Percentiles rank a stretch among this genome's conserved stretches.
phyloP scores from a whole-genome alignment of 2,329 filamentous ascomycete genomes.

The Xylariaceae sp. region DNA sequence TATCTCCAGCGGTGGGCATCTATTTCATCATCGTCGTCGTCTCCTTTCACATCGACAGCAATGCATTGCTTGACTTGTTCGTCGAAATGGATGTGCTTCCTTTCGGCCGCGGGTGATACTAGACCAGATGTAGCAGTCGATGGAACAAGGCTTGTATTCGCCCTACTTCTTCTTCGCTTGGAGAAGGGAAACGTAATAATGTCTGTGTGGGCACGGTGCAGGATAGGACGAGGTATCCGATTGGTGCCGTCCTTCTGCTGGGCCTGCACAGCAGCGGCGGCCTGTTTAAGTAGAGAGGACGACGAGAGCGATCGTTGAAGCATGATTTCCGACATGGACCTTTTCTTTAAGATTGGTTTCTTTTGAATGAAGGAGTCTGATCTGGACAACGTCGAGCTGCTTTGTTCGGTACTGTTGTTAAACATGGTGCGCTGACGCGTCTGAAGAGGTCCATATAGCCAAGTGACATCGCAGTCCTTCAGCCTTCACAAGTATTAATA shows the following conservation, averaged over 20 bases:
- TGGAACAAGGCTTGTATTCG: constrained; percentile 68
- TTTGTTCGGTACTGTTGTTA: constrained; percentile 49
- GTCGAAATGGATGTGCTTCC: constrained; percentile 94
- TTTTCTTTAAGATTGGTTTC: constrained; percentile 95
- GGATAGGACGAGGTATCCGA: constrained; percentile 57
- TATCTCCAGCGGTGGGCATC: constrained; percentile 48
- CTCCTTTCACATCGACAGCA: constrained; percentile 85
- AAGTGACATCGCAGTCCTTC: constrained; percentile 96
- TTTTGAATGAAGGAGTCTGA: constrained; percentile 74
- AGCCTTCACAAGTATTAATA: constrained; percentile 63
- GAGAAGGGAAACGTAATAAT: constrained; percentile 70
- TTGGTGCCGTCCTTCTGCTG: constrained; percentile 68
- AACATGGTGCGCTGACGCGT: constrained; percentile 67
- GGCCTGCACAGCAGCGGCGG: constrained; percentile 83
- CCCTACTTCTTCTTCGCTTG: constrained; percentile 65
- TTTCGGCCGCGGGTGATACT: constrained; percentile 67
- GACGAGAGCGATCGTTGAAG: constrained; percentile 87
- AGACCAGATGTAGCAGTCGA: constrained; percentile 76
- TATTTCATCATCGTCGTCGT: constrained; percentile 72
- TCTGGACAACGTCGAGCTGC: constrained; percentile 56
- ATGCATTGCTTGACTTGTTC: constrained; percentile 96
- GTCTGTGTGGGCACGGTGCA: constrained; percentile 72
- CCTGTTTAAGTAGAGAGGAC: constrained; percentile 88
- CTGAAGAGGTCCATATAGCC: constrained; percentile 94
- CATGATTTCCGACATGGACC: constrained; percentile 95